Conservation (phyloP, 2,329 filamentous ascomycete species). For the Diaporthe ampelina region DNA sequence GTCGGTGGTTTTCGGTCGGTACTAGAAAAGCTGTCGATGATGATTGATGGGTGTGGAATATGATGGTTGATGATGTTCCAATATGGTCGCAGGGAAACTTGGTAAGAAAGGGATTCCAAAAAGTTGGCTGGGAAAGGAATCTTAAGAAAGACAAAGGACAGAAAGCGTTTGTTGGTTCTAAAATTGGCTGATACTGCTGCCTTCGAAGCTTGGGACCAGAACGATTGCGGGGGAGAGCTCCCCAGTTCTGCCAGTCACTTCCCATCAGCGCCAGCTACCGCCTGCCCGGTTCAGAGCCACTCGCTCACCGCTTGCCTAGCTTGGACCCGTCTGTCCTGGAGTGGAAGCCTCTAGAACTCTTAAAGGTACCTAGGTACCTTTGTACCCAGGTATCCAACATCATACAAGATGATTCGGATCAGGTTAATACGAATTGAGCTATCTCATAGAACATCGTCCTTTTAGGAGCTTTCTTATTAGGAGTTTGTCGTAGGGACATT, state of each 20-base stretch:
- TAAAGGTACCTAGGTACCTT: no score
- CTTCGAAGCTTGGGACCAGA: background rate
- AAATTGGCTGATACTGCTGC: background rate
- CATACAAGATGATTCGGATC: no score
- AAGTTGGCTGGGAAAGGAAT: background rate
- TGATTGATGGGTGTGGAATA: background rate
- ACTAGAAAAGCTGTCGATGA: background rate
- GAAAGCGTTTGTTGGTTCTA: background rate
- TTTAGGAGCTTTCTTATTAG: no score
- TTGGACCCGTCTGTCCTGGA: background rate
- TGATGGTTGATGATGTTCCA: background rate
- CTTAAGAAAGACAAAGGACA: background rate
- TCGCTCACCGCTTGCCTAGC: background rate
- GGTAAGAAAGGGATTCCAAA: background rate
- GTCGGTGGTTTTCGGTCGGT: background rate
- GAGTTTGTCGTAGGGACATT: no score
- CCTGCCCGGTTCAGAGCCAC: background rate
- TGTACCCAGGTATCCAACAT: no score
- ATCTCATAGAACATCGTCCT: no score
- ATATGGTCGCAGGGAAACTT: no score
- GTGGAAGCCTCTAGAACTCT: constrained; percentile 21
- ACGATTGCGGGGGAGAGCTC: constrained; percentile 3
- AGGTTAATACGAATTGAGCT: no score
- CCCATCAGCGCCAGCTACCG: background rate
- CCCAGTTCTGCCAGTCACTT: background rate